phyloP scores from a whole-genome alignment of 108 stramenopile species.

The Fragilaria crotonensis region DNA sequence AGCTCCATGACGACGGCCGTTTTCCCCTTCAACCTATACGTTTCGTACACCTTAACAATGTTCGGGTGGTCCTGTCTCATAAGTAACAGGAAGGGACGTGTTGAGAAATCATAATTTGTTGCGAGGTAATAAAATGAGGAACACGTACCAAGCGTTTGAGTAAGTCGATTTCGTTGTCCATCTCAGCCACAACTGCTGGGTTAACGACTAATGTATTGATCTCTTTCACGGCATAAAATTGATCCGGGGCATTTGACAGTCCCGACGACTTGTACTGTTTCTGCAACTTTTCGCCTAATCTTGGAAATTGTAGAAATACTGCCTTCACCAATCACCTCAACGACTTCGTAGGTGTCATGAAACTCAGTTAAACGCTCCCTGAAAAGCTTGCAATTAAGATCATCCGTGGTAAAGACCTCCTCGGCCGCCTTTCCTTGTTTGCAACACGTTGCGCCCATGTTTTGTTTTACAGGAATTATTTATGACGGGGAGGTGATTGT shows the following conservation, averaged over 20 bases:
- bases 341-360: conserved; percentile 34
- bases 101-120: no score
- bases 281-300: conserved; percentile 33
- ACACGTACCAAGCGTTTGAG: not conserved
- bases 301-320: conserved; percentile 58
- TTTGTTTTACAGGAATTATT: no score
- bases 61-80: conserved; percentile 88
- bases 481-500: no score
- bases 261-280: not conserved
- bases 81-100: no score
- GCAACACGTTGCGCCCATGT: no score
- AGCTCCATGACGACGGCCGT: conserved; percentile 66
- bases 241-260: not conserved
- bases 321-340: conserved; percentile 61
- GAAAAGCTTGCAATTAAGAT: no score
- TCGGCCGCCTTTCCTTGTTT: no score
- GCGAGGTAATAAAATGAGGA: no score
- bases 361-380: no score
- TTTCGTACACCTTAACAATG: conserved; percentile 80
- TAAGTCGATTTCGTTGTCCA: not conserved
- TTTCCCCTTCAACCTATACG: conserved; percentile 39
- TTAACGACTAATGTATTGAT: not conserved
- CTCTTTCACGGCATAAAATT: conserved; percentile 4
- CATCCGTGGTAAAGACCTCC: no score
- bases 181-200: not conserved